Evolutionary conservation across 805 yeast species (phyloP).

Genomic region (Candida vaughaniae): DNA sequence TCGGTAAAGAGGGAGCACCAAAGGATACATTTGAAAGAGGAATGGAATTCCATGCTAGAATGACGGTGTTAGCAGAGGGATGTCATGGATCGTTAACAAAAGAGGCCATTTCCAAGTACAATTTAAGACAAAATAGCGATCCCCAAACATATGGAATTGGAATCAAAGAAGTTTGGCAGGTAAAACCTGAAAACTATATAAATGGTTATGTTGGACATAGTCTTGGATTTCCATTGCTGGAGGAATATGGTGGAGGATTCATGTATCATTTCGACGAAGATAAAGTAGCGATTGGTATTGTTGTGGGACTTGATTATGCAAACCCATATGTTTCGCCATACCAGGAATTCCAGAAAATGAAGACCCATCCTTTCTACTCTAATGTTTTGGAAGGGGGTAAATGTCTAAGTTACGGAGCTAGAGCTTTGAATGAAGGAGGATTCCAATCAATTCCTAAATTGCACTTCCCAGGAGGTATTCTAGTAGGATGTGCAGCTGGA

Average conservation of each 20-base stretch:
- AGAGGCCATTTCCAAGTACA: constrained; percentile 65
- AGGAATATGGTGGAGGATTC: constrained; percentile 94
- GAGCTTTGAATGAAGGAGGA: constrained; percentile 98
- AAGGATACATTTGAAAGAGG: constrained; percentile 89
- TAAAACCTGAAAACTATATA: constrained; percentile 74
- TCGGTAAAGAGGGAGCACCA: constrained; percentile 71
- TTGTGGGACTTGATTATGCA: constrained; percentile 88
- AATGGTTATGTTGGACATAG: constrained; percentile 83
- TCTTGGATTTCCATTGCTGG: constrained; percentile 82
- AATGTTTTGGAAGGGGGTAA: constrained; percentile 81
- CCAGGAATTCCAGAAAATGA: constrained; percentile 93
- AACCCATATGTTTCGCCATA: constrained; percentile 96
- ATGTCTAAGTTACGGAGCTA: constrained; percentile 91
- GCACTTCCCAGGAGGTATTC: constrained; percentile 92
- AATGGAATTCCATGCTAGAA: constrained; percentile 91
- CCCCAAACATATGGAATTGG: constrained; percentile 96
- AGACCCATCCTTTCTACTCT: constrained; percentile 82
- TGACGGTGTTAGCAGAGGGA: constrained; percentile 94
- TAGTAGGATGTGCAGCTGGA: constrained; percentile 96
- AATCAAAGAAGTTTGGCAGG: constrained; percentile 96
- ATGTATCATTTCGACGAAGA: constrained; percentile 96
- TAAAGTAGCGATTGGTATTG: constrained; percentile 88
- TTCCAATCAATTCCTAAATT: constrained; percentile 87
- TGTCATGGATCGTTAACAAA: constrained; percentile 94
- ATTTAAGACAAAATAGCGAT: constrained; percentile 60